These are phyloP conservation scores for Trichoderma sp. DNA, from an alignment of 2,329 filamentous ascomycete species.

Conservation along the genomic window DNA sequence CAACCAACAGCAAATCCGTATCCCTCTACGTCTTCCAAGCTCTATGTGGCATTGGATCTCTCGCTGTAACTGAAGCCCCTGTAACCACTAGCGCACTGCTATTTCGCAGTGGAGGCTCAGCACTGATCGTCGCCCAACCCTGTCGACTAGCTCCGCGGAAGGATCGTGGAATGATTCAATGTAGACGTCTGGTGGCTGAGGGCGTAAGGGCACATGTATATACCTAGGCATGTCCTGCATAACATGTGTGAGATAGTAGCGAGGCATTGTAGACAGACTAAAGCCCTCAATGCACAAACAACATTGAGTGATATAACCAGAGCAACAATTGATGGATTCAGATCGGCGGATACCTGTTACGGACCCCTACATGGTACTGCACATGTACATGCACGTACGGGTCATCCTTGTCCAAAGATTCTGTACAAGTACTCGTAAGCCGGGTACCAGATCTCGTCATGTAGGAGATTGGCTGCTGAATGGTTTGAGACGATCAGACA, in stretches of 20 bases:
- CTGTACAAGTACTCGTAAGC: neutral
- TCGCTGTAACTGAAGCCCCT: neutral
- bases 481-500: neutral
- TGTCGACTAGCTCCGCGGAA: neutral
- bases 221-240: neutral
- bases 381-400: neutral
- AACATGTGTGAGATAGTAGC: neutral
- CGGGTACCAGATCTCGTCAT: neutral
- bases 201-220: neutral
- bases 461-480: neutral
- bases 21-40: neutral
- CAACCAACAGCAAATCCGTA: neutral
- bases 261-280: neutral
- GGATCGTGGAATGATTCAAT: neutral
- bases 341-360: neutral
- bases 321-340: neutral
- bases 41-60: neutral
- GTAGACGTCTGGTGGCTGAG: neutral
- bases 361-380: neutral
- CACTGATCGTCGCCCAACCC: neutral
- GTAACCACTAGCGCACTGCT: constrained; percentile 13
- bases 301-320: neutral
- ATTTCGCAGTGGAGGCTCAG: constrained; percentile 4
- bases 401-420: neutral
- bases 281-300: neutral